A percentile compares a stretch with the other conserved stretches of the same genome.
These are phyloP conservation scores for Prunus fruticosa DNA, from an alignment of 306 rosid genomes.

Conservation along the genomic window DNA sequence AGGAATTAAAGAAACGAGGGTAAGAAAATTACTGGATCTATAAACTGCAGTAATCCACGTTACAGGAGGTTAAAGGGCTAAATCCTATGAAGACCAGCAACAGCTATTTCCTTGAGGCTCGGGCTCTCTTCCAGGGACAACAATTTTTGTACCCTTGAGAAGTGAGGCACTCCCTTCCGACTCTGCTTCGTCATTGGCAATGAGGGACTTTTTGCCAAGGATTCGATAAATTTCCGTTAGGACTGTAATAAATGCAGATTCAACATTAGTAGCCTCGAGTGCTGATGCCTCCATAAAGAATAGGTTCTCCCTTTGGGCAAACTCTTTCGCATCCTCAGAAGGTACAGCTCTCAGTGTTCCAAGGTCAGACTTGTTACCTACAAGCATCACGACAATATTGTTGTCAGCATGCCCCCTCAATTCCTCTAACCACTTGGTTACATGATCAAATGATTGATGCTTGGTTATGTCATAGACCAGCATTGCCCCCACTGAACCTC, in stretches of 20 bases:
- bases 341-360: slow-evolving; percentile 68
- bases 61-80: slow-evolving; percentile 11
- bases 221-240: slow-evolving; percentile 72
- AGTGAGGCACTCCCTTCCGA: slow-evolving; percentile 64
- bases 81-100: slow-evolving; percentile 51
- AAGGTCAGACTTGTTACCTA: slow-evolving; percentile 92
- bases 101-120: slow-evolving; percentile 49
- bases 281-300: slow-evolving; percentile 95
- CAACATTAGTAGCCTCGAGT: slow-evolving; percentile 82
- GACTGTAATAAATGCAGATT: slow-evolving; percentile 69
- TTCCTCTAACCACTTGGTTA: slow-evolving; percentile 81
- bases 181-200: slow-evolving; percentile 50
- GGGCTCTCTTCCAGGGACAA: slow-evolving; percentile 55
- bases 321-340: slow-evolving; percentile 65
- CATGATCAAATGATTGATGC: slow-evolving; percentile 70
- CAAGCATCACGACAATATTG: slow-evolving; percentile 75
- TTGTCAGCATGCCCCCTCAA: slow-evolving; percentile 71
- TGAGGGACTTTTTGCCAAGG: slow-evolving; percentile 60
- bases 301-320: slow-evolving; percentile 69
- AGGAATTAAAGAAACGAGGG: slow-evolving; percentile 4
- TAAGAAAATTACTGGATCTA: slow-evolving; percentile 27
- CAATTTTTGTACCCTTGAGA: slow-evolving; percentile 57
- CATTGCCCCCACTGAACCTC: slow-evolving; percentile 95
- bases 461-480: slow-evolving; percentile 84
- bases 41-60: slow-evolving; percentile 16